Evolutionary conservation across 345 rosid species (phyloP).

Genomic region (Eucalyptus microcorys): DNA sequence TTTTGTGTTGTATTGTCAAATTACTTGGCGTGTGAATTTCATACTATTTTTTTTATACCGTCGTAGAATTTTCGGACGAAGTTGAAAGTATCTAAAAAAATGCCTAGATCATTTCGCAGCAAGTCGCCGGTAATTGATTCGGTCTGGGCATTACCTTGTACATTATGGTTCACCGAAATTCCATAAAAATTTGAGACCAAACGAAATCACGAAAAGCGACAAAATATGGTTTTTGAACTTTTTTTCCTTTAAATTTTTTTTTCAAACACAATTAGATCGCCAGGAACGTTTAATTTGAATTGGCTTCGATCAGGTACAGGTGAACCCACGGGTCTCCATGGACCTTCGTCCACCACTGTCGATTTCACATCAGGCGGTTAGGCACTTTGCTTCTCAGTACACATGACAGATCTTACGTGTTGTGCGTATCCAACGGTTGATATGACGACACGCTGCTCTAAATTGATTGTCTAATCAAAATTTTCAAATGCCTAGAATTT

Average conservation of each 20-base stretch:
- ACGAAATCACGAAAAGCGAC: no score
- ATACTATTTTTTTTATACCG: neutral
- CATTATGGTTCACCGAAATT: neutral
- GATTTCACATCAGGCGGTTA: neutral
- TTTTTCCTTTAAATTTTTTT: no score
- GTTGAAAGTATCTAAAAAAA: neutral
- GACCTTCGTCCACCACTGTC: neutral
- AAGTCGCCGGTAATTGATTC: fast-evolving
- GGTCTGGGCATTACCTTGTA: fast-evolving
- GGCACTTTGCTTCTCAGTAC: neutral
- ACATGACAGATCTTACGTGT: fast-evolving
- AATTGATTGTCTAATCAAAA: neutral
- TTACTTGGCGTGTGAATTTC: neutral
- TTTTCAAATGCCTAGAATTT: neutral
- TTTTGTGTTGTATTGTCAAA: neutral
- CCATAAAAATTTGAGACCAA: neutral
- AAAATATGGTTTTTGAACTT: no score
- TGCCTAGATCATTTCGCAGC: neutral
- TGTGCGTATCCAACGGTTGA: neutral
- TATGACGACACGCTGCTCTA: neutral
- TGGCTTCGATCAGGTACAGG: neutral
- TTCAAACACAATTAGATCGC: neutral
- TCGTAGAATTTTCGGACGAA: neutral
- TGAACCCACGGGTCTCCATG: neutral
- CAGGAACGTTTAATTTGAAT: neutral